A percentile compares a stretch with the other conserved stretches of the same genome.
Conservation (phyloP, 2,329 filamentous ascomycete species). For the Thermochaetoides dissita region DNA sequence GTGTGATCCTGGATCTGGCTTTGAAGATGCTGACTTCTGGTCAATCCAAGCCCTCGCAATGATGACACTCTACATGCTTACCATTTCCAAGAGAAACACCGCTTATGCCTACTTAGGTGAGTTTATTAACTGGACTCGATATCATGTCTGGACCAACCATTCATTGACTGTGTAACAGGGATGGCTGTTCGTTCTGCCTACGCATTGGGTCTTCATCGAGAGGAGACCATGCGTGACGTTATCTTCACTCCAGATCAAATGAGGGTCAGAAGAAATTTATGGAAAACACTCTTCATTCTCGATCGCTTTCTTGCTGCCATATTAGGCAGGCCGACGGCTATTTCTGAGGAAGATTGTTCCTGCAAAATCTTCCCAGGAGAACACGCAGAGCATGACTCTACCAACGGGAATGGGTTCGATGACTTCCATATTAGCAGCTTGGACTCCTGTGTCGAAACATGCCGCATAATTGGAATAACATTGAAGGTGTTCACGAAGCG, state of each 20-base stretch:
- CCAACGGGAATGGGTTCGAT: constrained; percentile 8
- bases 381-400: constrained; percentile 23
- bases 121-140: constrained; percentile 4
- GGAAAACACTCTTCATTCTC: constrained; percentile 50
- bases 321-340: constrained; percentile 47
- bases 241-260: constrained; percentile 36
- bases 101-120: constrained; percentile 48
- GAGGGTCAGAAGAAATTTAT: constrained; percentile 40
- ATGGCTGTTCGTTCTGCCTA: constrained; percentile 51
- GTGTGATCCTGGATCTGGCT: constrained; percentile 29
- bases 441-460: constrained; percentile 42
- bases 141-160: constrained; percentile 4
- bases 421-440: constrained; percentile 24
- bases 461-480: constrained; percentile 42
- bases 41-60: constrained; percentile 49
- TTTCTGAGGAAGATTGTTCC: constrained; percentile 49
- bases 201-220: constrained; percentile 47
- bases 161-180: constrained; percentile 24
- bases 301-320: constrained; percentile 50
- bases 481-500: constrained; percentile 46
- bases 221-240: constrained; percentile 35
- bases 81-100: constrained; percentile 46
- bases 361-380: constrained; percentile 19
- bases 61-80: constrained; percentile 51
- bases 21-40: constrained; percentile 52